These are phyloP conservation scores for Fomitopsis palustris DNA, from an alignment of 1,284 basidiomycete genomes.

Conservation along the genomic window DNA sequence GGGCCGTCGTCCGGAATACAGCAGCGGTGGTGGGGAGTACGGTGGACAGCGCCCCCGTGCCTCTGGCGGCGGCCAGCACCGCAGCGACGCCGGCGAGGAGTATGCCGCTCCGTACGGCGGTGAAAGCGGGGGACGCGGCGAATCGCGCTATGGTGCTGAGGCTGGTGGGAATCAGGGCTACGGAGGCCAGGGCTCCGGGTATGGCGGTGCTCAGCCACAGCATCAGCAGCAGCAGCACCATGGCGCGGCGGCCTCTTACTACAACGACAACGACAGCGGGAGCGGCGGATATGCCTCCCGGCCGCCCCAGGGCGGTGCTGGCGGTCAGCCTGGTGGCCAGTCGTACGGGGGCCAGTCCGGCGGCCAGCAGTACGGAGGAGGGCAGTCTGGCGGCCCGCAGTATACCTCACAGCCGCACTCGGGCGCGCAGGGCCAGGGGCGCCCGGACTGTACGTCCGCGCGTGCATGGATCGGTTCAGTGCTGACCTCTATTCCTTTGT, in stretches of 20 bases:
- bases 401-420: constrained; percentile 49
- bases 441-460: constrained; percentile 31
- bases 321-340: constrained; percentile 1
- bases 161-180: constrained; percentile 1
- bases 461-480: not conserved
- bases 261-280: not conserved
- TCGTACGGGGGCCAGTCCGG: not conserved
- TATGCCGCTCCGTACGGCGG: not conserved
- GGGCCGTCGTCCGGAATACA: not conserved
- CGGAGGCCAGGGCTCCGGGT: not conserved
- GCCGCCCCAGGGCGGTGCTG: not conserved
- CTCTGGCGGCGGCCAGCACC: not conserved
- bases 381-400: constrained; percentile 59
- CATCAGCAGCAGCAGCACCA: not conserved
- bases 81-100: not conserved
- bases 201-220: not conserved
- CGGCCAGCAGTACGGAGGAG: not conserved
- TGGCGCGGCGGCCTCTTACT: not conserved
- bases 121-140: not conserved
- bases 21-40: not conserved
- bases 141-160: not conserved
- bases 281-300: not conserved
- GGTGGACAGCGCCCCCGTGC: not conserved
- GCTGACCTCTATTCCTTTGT: not conserved
- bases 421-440: constrained; percentile 11